phyloP scores from a whole-genome alignment of 345 rosid genomes.

The Triadica sebifera region DNA sequence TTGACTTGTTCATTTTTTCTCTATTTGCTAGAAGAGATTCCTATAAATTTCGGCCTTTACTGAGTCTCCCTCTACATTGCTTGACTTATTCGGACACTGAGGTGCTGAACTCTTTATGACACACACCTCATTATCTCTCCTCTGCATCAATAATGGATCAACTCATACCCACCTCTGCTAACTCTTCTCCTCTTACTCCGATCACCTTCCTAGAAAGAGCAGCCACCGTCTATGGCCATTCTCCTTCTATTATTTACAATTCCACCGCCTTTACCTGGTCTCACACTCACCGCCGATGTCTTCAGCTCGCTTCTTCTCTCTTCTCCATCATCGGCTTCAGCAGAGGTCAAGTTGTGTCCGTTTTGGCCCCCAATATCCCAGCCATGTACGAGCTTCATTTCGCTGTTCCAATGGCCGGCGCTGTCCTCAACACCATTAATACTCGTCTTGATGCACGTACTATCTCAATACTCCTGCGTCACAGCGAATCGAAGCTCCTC shows the following conservation, averaged over 20 bases:
- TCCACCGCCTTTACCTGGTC: conserved; percentile 22
- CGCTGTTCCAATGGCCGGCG: conserved; percentile 28
- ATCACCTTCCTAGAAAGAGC: conserved; percentile 19
- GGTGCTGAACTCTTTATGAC: too few species aligned
- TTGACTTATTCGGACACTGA: too few species aligned
- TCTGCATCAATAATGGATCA: conserved; percentile 8
- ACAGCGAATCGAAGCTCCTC: conserved; percentile 22
- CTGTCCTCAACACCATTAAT: conserved; percentile 24
- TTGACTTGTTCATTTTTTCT: too few species aligned
- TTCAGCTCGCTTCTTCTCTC: conserved; percentile 24
- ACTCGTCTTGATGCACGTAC: conserved; percentile 31
- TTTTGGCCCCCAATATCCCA: conserved; percentile 20
- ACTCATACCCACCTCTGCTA: conserved; percentile 9
- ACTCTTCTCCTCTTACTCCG: conserved; percentile 16
- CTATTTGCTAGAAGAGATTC: too few species aligned
- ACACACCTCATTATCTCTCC: not conserved
- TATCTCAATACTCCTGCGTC: conserved; percentile 19
- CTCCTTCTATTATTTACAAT: conserved; percentile 19
- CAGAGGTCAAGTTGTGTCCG: conserved; percentile 22
- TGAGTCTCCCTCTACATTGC: too few species aligned
- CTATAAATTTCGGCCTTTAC: too few species aligned
- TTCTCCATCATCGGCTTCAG: conserved; percentile 15
- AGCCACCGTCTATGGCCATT: conserved; percentile 20
- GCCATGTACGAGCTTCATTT: conserved; percentile 31
- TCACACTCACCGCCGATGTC: conserved; percentile 26